Percentiles rank a stretch among this genome's conserved stretches.
Evolutionary conservation across 2,329 filamentous ascomycete species (phyloP).

Genomic region (Penicillium freii): DNA sequence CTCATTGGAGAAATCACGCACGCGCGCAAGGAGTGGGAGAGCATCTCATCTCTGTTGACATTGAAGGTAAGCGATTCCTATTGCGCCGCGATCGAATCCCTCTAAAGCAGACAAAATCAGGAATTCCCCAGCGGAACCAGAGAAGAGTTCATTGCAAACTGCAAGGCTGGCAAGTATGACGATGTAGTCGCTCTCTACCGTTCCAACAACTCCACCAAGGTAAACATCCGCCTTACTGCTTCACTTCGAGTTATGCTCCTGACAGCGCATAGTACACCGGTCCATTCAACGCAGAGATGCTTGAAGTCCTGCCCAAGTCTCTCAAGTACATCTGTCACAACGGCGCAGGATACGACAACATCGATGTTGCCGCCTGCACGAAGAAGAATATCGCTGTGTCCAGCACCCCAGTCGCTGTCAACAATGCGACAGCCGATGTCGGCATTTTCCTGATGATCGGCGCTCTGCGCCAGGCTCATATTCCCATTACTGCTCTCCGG

Average conservation of each 20-base stretch:
- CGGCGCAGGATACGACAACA: conserved; percentile 61
- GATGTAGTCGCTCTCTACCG: conserved; percentile 58
- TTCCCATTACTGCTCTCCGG: conserved; percentile 43
- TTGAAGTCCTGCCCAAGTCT: conserved; percentile 46
- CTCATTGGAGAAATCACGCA: conserved; percentile 47
- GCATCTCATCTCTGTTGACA: conserved; percentile 40
- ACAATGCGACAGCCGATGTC: conserved; percentile 49
- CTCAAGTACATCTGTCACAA: conserved; percentile 54
- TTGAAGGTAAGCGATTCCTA: conserved; percentile 38
- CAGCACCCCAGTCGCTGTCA: conserved; percentile 48
- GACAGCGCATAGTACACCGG: conserved; percentile 38
- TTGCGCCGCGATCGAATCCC: not conserved
- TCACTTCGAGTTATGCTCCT: not conserved
- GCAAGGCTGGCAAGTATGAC: conserved; percentile 55
- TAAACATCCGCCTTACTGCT: conserved; percentile 12
- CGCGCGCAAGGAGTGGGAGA: conserved; percentile 45
- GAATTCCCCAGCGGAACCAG: conserved; percentile 52
- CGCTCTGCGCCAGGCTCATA: conserved; percentile 45
- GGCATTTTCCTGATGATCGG: conserved; percentile 51
- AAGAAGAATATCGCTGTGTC: conserved; percentile 44
- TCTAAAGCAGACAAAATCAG: not conserved
- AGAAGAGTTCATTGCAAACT: conserved; percentile 56
- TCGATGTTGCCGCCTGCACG: conserved; percentile 56
- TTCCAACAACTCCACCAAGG: conserved; percentile 56
- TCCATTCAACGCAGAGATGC: conserved; percentile 50